Base-by-base conservation (phyloP, 83 land plant genomes). In the Picea mariana region DNA sequence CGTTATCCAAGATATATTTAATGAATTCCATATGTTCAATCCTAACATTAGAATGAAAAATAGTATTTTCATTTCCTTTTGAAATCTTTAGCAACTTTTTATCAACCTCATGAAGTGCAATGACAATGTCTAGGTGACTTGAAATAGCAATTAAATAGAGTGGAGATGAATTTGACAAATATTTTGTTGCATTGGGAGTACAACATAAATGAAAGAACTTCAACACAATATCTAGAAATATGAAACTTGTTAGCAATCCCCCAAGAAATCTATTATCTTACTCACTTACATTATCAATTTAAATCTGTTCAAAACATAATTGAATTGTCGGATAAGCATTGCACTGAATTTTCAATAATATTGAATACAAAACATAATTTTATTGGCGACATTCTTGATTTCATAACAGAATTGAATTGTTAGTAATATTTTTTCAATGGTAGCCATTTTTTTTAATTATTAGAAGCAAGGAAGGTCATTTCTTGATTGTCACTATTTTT, bases 11-110 rank as follows among this genome's bases (percentile, higher is more conserved):
- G 60, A 93, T 86, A 1, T 89, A 82, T 75, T 77, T 93, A 49
- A 90, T 84, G 26, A 90, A 88, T n/a, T 87, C 89, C 79, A 87
- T 11, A 82, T 90, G 92, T 47, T 93, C 95, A 81, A 85, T 85
- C 66, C 95, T 88, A 20, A 89, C 86, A 26, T 89, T 90, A 34
- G 95, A 90, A 79, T 92, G 89, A 84, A 92, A 38, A 4, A 88
- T 88, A 63, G 91, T 87, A 78, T 92, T 92, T 11, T 91, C 91
- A 62, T 93, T 93, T 62, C 90, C 89, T 80, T 67, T 90, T 44
- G 90, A 91, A 65, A 93, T 90, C 34, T 84, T 81, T 5, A 87
- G 87, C 58, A 92, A 60, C 61, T 88, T 81, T 17, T 75, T 81
- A 12, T 88, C 91, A 6, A 80, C 80, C 62, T 90, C 95, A 73